phyloP scores from a whole-genome alignment of 352 stramenopile species.

The Phytophthora melonis region DNA sequence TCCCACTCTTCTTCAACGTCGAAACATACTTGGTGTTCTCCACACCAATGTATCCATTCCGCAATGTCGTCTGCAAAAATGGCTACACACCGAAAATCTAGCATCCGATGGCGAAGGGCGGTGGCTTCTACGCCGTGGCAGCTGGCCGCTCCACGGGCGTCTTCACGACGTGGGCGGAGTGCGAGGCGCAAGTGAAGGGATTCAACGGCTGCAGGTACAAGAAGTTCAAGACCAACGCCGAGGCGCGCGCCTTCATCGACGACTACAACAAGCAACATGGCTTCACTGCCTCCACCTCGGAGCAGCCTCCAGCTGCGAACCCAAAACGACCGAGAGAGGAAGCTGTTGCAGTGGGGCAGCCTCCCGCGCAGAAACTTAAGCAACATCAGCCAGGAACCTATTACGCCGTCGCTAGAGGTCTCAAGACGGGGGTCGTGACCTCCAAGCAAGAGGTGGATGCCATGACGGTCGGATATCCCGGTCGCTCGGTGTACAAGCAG shows the following conservation, averaged over 20 bases:
- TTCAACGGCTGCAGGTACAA: conserved; percentile 65
- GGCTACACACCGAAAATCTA: not conserved
- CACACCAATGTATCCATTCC: not conserved
- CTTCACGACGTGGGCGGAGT: conserved; percentile 62
- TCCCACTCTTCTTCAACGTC: not conserved
- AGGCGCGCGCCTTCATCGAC: conserved; percentile 64
- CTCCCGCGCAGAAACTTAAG: conserved; percentile 26
- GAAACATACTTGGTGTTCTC: not conserved
- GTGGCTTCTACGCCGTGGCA: conserved; percentile 72
- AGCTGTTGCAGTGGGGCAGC: conserved; percentile 1
- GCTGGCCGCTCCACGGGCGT: conserved; percentile 59
- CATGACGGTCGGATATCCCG: conserved; percentile 30
- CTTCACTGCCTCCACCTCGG: not conserved
- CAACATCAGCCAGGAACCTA: conserved; percentile 10
- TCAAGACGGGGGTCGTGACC: conserved; percentile 48
- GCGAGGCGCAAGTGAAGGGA: conserved; percentile 65
- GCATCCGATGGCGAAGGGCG: conserved; percentile 25
- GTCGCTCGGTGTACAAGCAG: conserved; percentile 23
- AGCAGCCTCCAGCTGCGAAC: not conserved
- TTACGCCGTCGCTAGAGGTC: conserved; percentile 51
- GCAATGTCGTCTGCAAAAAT: not conserved
- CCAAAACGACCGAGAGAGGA: conserved; percentile 24
- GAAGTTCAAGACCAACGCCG: conserved; percentile 61
- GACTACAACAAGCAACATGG: conserved; percentile 5
- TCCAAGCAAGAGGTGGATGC: conserved; percentile 38